A percentile compares a stretch with the other conserved stretches of the same genome.
These are phyloP conservation scores for Penicillium macrosclerotiorum DNA, from an alignment of 495 filamentous ascomycete genomes.

Conservation along the genomic window DNA sequence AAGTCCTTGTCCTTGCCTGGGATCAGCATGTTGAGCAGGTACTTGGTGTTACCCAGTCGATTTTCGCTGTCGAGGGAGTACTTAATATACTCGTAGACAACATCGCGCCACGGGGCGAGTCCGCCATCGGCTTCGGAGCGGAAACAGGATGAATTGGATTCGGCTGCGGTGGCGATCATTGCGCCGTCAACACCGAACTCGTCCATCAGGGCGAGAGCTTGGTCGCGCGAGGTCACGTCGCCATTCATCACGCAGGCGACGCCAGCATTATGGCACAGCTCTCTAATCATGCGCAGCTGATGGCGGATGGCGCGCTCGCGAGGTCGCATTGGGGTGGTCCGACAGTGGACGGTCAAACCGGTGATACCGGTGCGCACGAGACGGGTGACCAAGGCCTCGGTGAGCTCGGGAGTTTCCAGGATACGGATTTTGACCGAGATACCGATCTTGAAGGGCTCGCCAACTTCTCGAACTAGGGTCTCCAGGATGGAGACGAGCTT, in stretches of 20 bases:
- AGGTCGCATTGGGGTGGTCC: constrained; percentile 93
- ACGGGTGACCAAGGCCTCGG: constrained; percentile 67
- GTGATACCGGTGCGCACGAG: constrained; percentile 85
- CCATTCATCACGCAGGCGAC: constrained; percentile 95
- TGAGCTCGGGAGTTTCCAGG: constrained; percentile 70
- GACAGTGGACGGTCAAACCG: constrained; percentile 89
- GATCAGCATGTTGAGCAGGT: constrained; percentile 76
- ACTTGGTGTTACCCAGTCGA: constrained; percentile 88
- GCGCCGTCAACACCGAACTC: constrained; percentile 86
- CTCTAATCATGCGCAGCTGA: constrained; percentile 75
- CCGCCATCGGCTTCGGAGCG: constrained; percentile 62
- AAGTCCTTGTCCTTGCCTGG: constrained; percentile 70
- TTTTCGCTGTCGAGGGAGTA: constrained; percentile 75
- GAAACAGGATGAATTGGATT: constrained; percentile 86
- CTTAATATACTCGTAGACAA: constrained; percentile 70
- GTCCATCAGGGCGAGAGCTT: constrained; percentile 63
- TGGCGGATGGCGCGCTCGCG: constrained; percentile 82
- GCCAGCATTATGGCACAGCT: constrained; percentile 73
- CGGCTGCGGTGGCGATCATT: constrained; percentile 93
- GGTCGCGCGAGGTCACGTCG: constrained; percentile 69
- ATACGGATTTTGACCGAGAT: constrained; percentile 95
- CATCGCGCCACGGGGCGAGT: constrained; percentile 65
- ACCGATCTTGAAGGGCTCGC: constrained; percentile 72
- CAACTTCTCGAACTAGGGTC: constrained; percentile 75
- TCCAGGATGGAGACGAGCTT: constrained; percentile 76